Evolutionary conservation across 495 filamentous ascomycete species (phyloP).

Genomic region (Trichoderma reesei): DNA sequence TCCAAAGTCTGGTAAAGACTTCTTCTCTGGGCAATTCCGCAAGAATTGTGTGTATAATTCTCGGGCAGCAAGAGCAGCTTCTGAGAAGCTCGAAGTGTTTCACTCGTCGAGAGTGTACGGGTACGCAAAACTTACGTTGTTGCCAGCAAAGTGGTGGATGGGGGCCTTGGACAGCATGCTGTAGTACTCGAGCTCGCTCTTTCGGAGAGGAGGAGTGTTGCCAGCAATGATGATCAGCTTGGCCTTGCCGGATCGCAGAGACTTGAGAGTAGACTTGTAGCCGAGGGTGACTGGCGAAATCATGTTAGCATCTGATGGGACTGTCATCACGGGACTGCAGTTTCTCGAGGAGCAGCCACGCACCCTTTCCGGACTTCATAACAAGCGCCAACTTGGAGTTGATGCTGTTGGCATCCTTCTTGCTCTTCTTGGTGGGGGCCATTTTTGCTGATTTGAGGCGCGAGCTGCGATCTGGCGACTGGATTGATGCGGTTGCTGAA

Average conservation of each 20-base stretch:
- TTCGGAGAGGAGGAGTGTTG: constrained; percentile 92
- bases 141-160: constrained; percentile 92
- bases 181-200: constrained; percentile 89
- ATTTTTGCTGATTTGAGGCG: constrained; percentile 34
- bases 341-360: background rate
- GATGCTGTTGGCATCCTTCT: constrained; percentile 87
- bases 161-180: constrained; percentile 87
- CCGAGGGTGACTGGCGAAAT: constrained; percentile 59
- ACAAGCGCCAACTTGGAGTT: constrained; percentile 64
- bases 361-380: constrained; percentile 85
- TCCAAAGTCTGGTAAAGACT: constrained; percentile 70
- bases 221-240: constrained; percentile 73
- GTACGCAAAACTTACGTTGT: constrained; percentile 69
- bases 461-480: constrained; percentile 9
- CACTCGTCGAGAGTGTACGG: background rate
- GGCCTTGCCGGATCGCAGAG: constrained; percentile 75
- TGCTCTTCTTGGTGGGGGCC: constrained; percentile 82
- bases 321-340: background rate
- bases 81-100: constrained; percentile 9
- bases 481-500: constrained; percentile 13
- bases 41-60: constrained; percentile 14
- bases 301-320: constrained; percentile 8
- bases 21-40: constrained; percentile 63
- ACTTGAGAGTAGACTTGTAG: constrained; percentile 95
- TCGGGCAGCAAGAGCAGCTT: constrained; percentile 2